A percentile compares a stretch with the other conserved stretches of the same genome.
Evolutionary conservation across 305 asterid genomes (phyloP).

Genomic region (Fraxinus platypoda): DNA sequence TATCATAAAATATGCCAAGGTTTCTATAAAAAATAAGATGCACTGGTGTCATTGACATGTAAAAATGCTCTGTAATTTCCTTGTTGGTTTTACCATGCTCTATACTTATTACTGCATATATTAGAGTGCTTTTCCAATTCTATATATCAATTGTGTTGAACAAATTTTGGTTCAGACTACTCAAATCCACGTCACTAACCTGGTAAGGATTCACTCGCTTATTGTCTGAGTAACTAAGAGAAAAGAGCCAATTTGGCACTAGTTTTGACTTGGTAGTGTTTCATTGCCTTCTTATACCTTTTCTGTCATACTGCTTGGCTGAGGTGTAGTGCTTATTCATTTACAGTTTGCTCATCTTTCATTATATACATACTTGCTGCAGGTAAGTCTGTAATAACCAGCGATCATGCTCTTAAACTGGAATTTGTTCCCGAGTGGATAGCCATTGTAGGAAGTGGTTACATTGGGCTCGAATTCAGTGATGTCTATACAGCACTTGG

Average conservation of each 20-base stretch:
- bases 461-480: conserved; percentile 96
- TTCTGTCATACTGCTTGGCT: neutral
- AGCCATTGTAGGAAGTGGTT: conserved; percentile 96
- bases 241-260: neutral
- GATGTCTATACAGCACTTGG: conserved; percentile 98
- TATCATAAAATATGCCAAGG: neutral
- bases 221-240: conserved; percentile 9
- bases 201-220: neutral
- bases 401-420: conserved; percentile 93
- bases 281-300: neutral
- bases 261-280: neutral
- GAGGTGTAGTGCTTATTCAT: neutral
- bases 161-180: neutral
- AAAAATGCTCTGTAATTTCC: neutral
- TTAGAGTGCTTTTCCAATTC: neutral
- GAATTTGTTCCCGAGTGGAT: conserved; percentile 92
- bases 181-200: neutral
- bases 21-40: neutral
- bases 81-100: neutral
- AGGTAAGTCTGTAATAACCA: conserved; percentile 93
- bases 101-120: neutral
- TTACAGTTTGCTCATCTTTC: conserved; percentile 7
- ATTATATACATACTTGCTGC: conserved; percentile 26
- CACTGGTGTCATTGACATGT: neutral
- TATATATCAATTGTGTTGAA: neutral